phyloP scores from a whole-genome alignment of 2,329 filamentous ascomycete genomes.

The Thermothelomyces thermophilus region DNA sequence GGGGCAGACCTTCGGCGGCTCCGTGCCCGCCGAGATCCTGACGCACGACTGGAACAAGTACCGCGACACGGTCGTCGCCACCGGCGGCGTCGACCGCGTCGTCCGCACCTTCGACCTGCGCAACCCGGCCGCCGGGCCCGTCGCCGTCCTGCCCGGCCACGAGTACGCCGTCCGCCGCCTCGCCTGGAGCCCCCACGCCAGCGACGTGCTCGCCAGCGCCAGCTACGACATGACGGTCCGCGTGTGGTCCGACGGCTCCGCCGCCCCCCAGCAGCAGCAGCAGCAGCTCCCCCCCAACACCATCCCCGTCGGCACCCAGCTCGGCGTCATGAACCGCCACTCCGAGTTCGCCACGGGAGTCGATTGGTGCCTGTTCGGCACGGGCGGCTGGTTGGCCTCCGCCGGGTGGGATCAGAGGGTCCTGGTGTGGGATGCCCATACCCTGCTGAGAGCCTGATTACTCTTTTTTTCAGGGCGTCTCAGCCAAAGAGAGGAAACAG shows the following conservation, averaged over 20 bases:
- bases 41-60: slow-evolving; percentile 99
- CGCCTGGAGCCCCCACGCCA: slow-evolving; percentile 90
- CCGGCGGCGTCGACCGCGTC: slow-evolving; percentile 78
- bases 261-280: slow-evolving; percentile 26
- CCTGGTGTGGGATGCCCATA: slow-evolving; percentile 81
- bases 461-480: background rate
- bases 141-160: slow-evolving; percentile 73
- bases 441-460: slow-evolving; percentile 29
- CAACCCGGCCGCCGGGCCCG: slow-evolving; percentile 63
- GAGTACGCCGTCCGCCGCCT: slow-evolving; percentile 83
- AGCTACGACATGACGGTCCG: slow-evolving; percentile 98
- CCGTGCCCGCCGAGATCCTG: slow-evolving; percentile 71
- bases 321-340: slow-evolving; percentile 85
- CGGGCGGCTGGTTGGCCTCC: slow-evolving; percentile 90
- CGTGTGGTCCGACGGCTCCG: slow-evolving; percentile 73
- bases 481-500: too few relatives aligned
- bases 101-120: slow-evolving; percentile 90
- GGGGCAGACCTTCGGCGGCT: slow-evolving; percentile 30
- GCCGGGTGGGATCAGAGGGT: slow-evolving; percentile 92
- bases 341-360: slow-evolving; percentile 95
- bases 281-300: slow-evolving; percentile 28
- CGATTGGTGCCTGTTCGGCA: slow-evolving; percentile 96
- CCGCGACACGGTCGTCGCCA: slow-evolving; percentile 73
- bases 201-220: slow-evolving; percentile 76
- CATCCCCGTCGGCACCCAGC: slow-evolving; percentile 55